Evolutionary conservation across 441 rosid genomes (phyloP).

Genomic region (Arabidopsis lyrata): DNA sequence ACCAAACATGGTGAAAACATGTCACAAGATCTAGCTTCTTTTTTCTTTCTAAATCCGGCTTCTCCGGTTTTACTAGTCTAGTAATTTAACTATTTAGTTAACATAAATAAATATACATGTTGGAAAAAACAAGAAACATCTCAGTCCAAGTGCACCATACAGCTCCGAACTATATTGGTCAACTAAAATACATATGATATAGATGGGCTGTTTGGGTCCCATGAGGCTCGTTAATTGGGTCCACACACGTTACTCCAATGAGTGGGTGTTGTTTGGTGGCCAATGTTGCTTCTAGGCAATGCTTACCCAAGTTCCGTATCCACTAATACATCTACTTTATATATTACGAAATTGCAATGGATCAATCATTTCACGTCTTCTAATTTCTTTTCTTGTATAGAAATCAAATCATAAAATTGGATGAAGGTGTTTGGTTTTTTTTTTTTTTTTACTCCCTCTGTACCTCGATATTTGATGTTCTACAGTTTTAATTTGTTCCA

Average conservation of each 20-base stretch:
- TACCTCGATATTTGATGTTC: too few relatives aligned
- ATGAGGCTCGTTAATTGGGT: conserved; percentile 30
- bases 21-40: not conserved
- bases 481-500: too few relatives aligned
- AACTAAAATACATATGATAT: conserved; percentile 22
- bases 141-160: not conserved
- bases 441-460: not conserved
- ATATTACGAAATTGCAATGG: not conserved
- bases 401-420: not conserved
- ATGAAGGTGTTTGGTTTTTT: not conserved
- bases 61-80: too few relatives aligned
- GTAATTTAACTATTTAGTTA: not conserved
- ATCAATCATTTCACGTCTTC: not conserved
- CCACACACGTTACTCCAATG: conserved; percentile 43
- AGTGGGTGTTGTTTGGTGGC: conserved; percentile 40
- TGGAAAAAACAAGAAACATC: not conserved
- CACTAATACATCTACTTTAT: conserved; percentile 2
- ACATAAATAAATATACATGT: not conserved
- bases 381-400: not conserved
- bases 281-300: conserved; percentile 41
- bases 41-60: too few relatives aligned
- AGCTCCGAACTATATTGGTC: conserved; percentile 8
- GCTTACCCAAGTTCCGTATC: conserved; percentile 37
- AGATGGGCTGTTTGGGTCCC: conserved; percentile 28
- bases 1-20: too few relatives aligned